Base-by-base conservation (phyloP, 1,139 yeast species). In the Yamadazyma spencermartinsiae region DNA sequence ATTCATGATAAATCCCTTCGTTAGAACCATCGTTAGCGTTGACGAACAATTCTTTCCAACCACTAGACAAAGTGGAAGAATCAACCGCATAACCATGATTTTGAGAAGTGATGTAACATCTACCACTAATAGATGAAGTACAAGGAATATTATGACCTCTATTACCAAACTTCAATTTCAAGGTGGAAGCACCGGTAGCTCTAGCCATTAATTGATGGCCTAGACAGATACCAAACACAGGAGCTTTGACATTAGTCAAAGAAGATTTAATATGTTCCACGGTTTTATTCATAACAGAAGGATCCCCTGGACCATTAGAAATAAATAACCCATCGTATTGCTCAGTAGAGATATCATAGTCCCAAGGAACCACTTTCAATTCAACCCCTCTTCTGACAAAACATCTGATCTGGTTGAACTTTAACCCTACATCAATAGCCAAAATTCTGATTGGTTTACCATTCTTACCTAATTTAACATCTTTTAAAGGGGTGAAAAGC, bases 251-350 rank as follows among this genome's bases (percentile, higher is more conserved):
- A 37, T 74, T 79, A 32, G 67, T 62, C 41, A 92, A 63, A 30
- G 79, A 86, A 35, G 58, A 63, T 37, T 74, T 55, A 55, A 92
- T 69, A 49, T 77, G 80, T 28, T 67, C 72, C 34, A 83, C 86
- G 41, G 86, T 79, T 17, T 69, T 72, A 41, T 79, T 62, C 81
- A 94, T 76, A 43, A 86, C 87, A 33, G 95, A 79, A 43, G 99
- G 99, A 69, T 94, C 98, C 78, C 99, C 99, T 31, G 99, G 99
- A 72, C 99, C 99, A 65, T 94, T 94, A 42, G 98, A 89, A 50
- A 92, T 76, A 66, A 94, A 94, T 56, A 94, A 74, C 71, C 98
- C 99, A 63, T 94, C 98, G 61, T 85, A 94, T 46, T 79, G 24
- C 60, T 87, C 92, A 35, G 64, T 56, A 45, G 86, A 69, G 60